Conservation (phyloP, 2,329 filamentous ascomycete species). For the Metarhizium album region DNA sequence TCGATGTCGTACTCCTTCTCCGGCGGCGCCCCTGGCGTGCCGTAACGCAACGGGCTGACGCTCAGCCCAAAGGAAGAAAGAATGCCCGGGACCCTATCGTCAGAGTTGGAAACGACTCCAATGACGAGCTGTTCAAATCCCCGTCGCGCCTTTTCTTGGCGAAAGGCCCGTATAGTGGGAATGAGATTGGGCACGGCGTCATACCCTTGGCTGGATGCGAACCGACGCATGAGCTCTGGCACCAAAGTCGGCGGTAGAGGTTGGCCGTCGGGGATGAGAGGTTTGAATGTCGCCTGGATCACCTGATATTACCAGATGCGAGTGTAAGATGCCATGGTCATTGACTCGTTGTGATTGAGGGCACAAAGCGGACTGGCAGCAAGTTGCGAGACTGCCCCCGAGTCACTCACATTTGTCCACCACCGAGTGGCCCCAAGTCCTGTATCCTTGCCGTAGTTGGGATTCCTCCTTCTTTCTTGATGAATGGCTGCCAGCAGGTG, state of each 20-base stretch:
- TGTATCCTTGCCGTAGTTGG: constrained; percentile 47
- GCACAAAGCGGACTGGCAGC: no score
- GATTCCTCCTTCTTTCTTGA: constrained; percentile 31
- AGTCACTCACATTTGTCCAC: constrained; percentile 45
- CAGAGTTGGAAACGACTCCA: constrained; percentile 53
- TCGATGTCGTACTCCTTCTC: constrained; percentile 28
- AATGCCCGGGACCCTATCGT: constrained; percentile 45
- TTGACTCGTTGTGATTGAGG: no score
- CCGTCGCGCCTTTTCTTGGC: constrained; percentile 9
- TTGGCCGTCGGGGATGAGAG: constrained; percentile 21
- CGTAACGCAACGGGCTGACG: constrained; percentile 28
- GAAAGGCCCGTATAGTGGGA: constrained; percentile 32
- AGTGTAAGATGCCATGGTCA: not conserved
- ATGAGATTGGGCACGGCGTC: constrained; percentile 33
- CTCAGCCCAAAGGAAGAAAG: constrained; percentile 41
- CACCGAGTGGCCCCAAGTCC: constrained; percentile 41
- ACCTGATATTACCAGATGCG: no score
- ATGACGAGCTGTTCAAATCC: constrained; percentile 31
- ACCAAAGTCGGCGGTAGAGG: constrained; percentile 34
- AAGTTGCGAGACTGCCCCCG: no score
- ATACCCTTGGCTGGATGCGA: constrained; percentile 44
- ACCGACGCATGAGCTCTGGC: constrained; percentile 38
- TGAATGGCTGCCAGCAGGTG: constrained; percentile 34
- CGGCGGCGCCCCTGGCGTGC: constrained; percentile 1
- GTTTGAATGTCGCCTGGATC: constrained; percentile 41